Conservation (phyloP, 768 basidiomycete species). For the Tremella mesenterica region DNA sequence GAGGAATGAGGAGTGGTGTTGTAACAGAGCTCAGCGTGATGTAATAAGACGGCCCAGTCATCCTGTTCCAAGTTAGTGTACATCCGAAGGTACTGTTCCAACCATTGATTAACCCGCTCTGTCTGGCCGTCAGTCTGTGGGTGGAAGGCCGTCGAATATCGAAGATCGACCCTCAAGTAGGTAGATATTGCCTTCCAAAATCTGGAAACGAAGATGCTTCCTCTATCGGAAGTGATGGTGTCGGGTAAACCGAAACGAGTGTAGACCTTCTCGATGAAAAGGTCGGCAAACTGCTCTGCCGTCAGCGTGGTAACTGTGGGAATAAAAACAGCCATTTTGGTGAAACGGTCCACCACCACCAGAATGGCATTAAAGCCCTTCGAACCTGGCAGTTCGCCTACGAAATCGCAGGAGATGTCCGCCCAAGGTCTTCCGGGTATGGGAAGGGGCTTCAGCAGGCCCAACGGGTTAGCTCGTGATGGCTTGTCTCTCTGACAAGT, state of each 20-base stretch:
- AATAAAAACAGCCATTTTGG: neutral
- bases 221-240: slow-evolving; percentile 34
- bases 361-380: neutral
- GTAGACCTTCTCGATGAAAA: slow-evolving; percentile 6
- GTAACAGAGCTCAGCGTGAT: slow-evolving; percentile 22
- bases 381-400: neutral
- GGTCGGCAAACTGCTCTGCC: neutral
- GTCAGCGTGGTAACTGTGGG: neutral
- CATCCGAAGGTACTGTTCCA: slow-evolving; percentile 6
- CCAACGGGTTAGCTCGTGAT: neutral
- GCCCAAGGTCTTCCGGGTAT: neutral
- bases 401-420: neutral
- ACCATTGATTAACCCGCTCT: slow-evolving; percentile 3
- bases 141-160: slow-evolving; percentile 48
- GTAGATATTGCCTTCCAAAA: slow-evolving; percentile 42
- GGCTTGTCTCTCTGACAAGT: neutral
- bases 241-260: slow-evolving; percentile 27
- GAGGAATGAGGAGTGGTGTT: slow-evolving; percentile 7
- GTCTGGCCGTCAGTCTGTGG: slow-evolving; percentile 48
- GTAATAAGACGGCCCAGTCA: slow-evolving; percentile 44
- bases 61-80: slow-evolving; percentile 30
- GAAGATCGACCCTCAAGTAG: slow-evolving; percentile 41
- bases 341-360: neutral
- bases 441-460: neutral
- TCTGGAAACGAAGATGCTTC: slow-evolving; percentile 25